phyloP scores from a whole-genome alignment of 257 asterid genomes.

The Solanum raphanifolium region DNA sequence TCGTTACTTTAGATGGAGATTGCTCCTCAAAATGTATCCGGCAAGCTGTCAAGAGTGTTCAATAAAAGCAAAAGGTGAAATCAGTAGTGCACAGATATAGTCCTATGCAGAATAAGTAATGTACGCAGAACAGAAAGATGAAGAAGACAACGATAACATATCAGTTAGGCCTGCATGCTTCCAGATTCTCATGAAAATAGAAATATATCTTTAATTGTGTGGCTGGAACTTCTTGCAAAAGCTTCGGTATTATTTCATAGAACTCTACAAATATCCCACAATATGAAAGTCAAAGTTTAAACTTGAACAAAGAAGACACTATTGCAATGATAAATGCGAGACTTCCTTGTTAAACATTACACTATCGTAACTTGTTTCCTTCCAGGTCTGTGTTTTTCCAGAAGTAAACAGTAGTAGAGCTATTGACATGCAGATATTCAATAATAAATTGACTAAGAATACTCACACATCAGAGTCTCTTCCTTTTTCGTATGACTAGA shows the following conservation, averaged over 20 bases:
- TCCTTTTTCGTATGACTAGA: not conserved
- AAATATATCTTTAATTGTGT: not conserved
- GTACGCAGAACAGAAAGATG: not conserved
- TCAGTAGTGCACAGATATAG: not conserved
- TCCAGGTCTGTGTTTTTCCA: not conserved
- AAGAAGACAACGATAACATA: not conserved
- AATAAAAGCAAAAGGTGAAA: not conserved
- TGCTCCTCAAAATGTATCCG: slow-evolving; percentile 15
- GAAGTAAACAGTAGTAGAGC: not conserved
- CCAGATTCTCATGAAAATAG: not conserved
- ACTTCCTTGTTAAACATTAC: not conserved
- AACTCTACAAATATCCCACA: not conserved
- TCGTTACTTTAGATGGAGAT: slow-evolving; percentile 20
- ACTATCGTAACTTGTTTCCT: not conserved
- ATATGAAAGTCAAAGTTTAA: not conserved
- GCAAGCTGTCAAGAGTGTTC: slow-evolving; percentile 10
- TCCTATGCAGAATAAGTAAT: not conserved
- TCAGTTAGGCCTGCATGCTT: not conserved
- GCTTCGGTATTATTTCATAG: not conserved
- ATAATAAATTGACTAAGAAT: not conserved
- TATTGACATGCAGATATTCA: not conserved
- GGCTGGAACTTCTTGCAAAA: not conserved
- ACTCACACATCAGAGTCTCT: slow-evolving; percentile 10
- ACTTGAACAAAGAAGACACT: not conserved
- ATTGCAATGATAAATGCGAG: not conserved